Conservation (phyloP, 306 rosid genomes). For the Mimosa pudica region DNA sequence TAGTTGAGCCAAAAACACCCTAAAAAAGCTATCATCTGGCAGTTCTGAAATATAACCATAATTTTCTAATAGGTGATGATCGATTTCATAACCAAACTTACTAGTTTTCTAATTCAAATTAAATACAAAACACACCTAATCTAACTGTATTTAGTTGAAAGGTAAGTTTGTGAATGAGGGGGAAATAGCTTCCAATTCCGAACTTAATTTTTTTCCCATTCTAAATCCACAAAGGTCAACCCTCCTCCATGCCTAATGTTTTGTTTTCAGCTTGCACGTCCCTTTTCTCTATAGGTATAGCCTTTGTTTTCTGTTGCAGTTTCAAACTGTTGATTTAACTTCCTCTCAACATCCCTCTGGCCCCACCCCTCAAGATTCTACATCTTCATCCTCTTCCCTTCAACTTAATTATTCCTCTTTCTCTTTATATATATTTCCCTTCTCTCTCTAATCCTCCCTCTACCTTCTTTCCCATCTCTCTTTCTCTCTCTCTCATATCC, state of each 20-base stretch:
- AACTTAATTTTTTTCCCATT: conserved; percentile 16
- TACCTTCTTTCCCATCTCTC: conserved; percentile 6
- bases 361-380: conserved; percentile 67
- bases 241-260: conserved; percentile 16
- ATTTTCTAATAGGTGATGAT: no score
- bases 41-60: no score
- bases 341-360: conserved; percentile 44
- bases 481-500: conserved; percentile 19
- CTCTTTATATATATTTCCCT: not conserved
- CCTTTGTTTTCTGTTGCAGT: conserved; percentile 52
- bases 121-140: not conserved
- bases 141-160: conserved; percentile 25
- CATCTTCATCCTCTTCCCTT: conserved; percentile 11
- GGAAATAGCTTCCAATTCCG: conserved; percentile 20
- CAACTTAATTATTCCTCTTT: conserved; percentile 32
- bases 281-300: conserved; percentile 20
- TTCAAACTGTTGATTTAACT: conserved; percentile 58
- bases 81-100: not conserved
- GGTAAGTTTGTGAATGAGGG: conserved; percentile 17
- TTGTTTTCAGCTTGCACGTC: conserved; percentile 35
- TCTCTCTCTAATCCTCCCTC: conserved; percentile 28
- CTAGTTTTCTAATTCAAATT: not conserved
- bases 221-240: conserved; percentile 65
- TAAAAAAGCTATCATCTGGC: no score
- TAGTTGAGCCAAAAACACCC: no score